These are phyloP conservation scores for Erysiphe neolycopersici DNA, from an alignment of 2,329 filamentous ascomycete species.

Conservation along the genomic window DNA sequence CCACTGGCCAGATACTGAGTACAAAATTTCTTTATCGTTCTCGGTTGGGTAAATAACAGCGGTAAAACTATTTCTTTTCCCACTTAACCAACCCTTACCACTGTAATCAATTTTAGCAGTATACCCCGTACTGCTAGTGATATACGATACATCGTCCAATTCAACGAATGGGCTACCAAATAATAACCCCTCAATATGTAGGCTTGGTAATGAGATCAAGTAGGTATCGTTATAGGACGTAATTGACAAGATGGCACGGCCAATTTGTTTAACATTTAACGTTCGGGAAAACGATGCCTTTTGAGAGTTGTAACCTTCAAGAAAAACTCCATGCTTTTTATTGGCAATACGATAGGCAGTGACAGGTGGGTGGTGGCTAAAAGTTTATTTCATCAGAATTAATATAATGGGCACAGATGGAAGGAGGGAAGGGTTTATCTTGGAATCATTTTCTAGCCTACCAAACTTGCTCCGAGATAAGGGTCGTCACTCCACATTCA, in stretches of 20 bases:
- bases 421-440: neutral
- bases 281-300: constrained; percentile 86
- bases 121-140: constrained; percentile 65
- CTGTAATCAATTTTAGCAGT: constrained; percentile 78
- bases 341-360: constrained; percentile 91
- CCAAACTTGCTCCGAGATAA: constrained; percentile 88
- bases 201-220: constrained; percentile 68
- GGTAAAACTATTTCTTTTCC: constrained; percentile 79
- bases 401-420: neutral
- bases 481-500: constrained; percentile 50
- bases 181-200: constrained; percentile 86
- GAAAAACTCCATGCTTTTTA: constrained; percentile 47
- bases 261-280: constrained; percentile 85
- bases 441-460: constrained; percentile 10
- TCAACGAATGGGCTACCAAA: constrained; percentile 74
- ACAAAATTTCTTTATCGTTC: constrained; percentile 46
- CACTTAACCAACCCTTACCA: constrained; percentile 80
- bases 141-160: constrained; percentile 61
- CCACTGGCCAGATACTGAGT: constrained; percentile 79
- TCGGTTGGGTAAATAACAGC: constrained; percentile 46
- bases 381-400: neutral
- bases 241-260: constrained; percentile 61
- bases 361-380: constrained; percentile 68
- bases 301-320: constrained; percentile 84
- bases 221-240: constrained; percentile 33